Evolutionary conservation across 441 rosid species (phyloP).

Genomic region (Isatis lusitanica): DNA sequence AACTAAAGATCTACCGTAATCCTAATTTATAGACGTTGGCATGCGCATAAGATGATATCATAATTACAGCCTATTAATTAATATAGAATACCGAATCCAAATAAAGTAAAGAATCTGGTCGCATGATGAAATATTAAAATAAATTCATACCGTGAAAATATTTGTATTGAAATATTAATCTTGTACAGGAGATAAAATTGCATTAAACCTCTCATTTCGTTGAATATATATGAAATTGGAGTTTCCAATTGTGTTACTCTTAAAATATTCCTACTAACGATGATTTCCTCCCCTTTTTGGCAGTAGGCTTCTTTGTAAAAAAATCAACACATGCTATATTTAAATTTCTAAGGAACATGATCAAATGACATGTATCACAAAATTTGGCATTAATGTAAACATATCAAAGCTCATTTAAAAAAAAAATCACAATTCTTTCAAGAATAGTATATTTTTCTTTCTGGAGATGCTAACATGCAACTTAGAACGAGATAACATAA

Average conservation of each 20-base stretch:
- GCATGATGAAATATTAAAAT: not conserved
- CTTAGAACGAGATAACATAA: not conserved
- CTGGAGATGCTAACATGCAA: not conserved
- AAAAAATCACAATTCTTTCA: not conserved
- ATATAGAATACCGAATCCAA: not conserved
- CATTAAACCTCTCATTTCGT: not conserved
- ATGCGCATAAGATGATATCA: slow-evolving; percentile 1
- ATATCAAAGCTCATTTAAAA: too few relatives aligned
- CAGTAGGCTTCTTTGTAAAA: not conserved
- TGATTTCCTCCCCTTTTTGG: not conserved
- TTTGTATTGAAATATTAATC: not conserved
- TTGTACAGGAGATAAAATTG: not conserved
- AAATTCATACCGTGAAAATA: not conserved
- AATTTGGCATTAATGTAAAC: too few relatives aligned
- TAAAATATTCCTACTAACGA: not conserved
- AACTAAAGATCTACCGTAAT: not conserved
- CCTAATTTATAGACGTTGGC: slow-evolving; percentile 3
- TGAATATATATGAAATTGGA: not conserved
- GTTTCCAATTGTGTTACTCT: not conserved
- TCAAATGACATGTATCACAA: too few relatives aligned
- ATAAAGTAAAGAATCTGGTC: slow-evolving; percentile 7
- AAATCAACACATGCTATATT: not conserved
- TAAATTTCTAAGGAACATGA: too few relatives aligned
- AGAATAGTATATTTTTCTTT: not conserved
- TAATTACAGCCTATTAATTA: not conserved